Base-by-base conservation (phyloP, 495 filamentous ascomycete species). In the Rostrohypoxylon terebratum region DNA sequence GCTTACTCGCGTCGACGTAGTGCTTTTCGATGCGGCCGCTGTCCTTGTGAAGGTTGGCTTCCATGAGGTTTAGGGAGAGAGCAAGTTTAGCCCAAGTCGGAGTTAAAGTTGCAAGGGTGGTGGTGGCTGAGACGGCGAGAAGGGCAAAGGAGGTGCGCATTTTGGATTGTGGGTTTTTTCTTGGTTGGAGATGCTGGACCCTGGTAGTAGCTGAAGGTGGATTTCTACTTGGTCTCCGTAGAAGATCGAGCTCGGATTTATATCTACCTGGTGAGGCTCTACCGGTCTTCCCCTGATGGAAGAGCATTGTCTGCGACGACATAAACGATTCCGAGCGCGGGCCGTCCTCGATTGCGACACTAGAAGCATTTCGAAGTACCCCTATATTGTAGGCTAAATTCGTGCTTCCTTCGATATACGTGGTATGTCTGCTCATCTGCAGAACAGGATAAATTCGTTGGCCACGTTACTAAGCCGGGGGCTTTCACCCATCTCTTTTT, bases 321-420 rank as follows among this genome's bases (percentile, higher is more conserved):
- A 23, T 20, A 31, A 21, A 44, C 14, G 57, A 59, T 44, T 20
- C 31, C 38, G 57, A 38, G 9, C 20, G 9, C 38, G 36, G 21
- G 9, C 20, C 18, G 31, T 31, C 20, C 33, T 36, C 7, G 53
- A 21, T 16, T 40, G 33, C 9, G 2, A 40, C 57, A 11, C 11
- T 38, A 16, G 20, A 21, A 44, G 7, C 21, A 45, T 0, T 31
- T 28, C 13, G 38, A 47, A n/a, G 9, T n/a, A 11, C 36, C 10
- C 18, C 20, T 31, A 7, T 14, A 16, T 36, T 64, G 48, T 54
- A 54, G 61, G 61, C 61, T 64, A 64, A 64, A 64, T 64, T 45
- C 42, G 5, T 7, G 16, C 40, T 34, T 25, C 13, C 28, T 20
- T 33, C 13, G 50, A 25, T 54, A 5, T 42, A 42, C 38, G 38